Conservation (phyloP, 345 rosid species). For the Aethionema arabicum region DNA sequence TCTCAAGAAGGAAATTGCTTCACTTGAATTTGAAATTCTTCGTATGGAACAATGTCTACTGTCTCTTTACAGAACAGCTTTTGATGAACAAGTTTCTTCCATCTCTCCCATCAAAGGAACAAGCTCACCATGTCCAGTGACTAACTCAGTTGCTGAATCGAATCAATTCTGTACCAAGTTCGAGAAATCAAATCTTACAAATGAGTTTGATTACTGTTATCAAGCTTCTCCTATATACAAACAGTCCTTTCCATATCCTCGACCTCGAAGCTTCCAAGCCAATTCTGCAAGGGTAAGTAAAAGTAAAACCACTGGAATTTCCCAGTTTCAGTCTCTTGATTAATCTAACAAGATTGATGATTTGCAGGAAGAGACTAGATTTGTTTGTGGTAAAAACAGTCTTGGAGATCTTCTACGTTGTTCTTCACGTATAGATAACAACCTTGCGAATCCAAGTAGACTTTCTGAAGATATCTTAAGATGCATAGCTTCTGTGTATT, state of each 20-base stretch:
- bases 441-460: conserved; percentile 49
- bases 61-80: conserved; percentile 74
- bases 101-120: conserved; percentile 27
- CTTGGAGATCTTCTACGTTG: conserved; percentile 75
- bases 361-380: conserved; percentile 44
- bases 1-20: conserved; percentile 69
- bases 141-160: conserved; percentile 4
- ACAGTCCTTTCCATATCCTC: conserved; percentile 40
- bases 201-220: conserved; percentile 32
- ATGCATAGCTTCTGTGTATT: conserved; percentile 81
- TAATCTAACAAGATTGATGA: neutral
- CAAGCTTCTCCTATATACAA: conserved; percentile 48
- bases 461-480: conserved; percentile 72
- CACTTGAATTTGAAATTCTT: conserved; percentile 66
- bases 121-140: conserved; percentile 22
- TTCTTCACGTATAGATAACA: conserved; percentile 35
- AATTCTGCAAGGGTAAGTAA: conserved; percentile 47
- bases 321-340: neutral
- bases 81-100: conserved; percentile 45
- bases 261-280: conserved; percentile 39
- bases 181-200: conserved; percentile 33
- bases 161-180: conserved; percentile 34
- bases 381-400: conserved; percentile 51
- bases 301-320: neutral
- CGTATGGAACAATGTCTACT: conserved; percentile 65